Evolutionary conservation across 2,329 filamentous ascomycete genomes (phyloP).

Genomic region (Sarocladiaceae sp.): DNA sequence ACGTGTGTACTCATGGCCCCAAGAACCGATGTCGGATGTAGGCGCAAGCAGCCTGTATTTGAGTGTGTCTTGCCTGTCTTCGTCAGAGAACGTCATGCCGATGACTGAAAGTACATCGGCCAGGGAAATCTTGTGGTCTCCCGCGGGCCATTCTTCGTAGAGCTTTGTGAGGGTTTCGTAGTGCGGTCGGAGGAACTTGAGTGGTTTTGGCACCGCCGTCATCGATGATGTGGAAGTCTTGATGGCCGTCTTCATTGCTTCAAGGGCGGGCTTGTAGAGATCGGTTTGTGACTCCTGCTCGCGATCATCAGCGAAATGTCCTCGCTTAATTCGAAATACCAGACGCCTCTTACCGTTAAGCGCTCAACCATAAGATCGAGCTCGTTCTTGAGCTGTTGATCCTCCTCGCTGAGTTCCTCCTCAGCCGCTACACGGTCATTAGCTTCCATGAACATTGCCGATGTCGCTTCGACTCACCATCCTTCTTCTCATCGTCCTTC

Average conservation of each 20-base stretch:
- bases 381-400: slow-evolving; percentile 96
- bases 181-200: slow-evolving; percentile 96
- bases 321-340: neutral
- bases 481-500: slow-evolving; percentile 62
- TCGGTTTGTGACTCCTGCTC: slow-evolving; percentile 75
- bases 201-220: slow-evolving; percentile 96
- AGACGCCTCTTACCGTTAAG: slow-evolving; percentile 66
- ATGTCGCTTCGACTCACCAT: slow-evolving; percentile 32
- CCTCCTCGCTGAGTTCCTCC: slow-evolving; percentile 96
- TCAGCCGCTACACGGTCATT: slow-evolving; percentile 29
- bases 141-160: slow-evolving; percentile 83
- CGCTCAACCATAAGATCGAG: slow-evolving; percentile 97
- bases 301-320: neutral
- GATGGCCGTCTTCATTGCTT: slow-evolving; percentile 97
- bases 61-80: slow-evolving; percentile 91
- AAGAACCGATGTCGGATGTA: slow-evolving; percentile 88
- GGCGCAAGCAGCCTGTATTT: slow-evolving; percentile 91
- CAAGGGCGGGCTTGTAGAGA: slow-evolving; percentile 87
- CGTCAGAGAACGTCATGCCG: slow-evolving; percentile 98
- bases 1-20: slow-evolving; percentile 97
- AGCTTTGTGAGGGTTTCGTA: slow-evolving; percentile 84
- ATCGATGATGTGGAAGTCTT: slow-evolving; percentile 99
- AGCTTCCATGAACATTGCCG: slow-evolving; percentile 10
- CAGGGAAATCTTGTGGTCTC: slow-evolving; percentile 81
- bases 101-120: slow-evolving; percentile 96